Conservation (phyloP, 2,329 filamentous ascomycete genomes). For the Amesomyces nigricolor region DNA sequence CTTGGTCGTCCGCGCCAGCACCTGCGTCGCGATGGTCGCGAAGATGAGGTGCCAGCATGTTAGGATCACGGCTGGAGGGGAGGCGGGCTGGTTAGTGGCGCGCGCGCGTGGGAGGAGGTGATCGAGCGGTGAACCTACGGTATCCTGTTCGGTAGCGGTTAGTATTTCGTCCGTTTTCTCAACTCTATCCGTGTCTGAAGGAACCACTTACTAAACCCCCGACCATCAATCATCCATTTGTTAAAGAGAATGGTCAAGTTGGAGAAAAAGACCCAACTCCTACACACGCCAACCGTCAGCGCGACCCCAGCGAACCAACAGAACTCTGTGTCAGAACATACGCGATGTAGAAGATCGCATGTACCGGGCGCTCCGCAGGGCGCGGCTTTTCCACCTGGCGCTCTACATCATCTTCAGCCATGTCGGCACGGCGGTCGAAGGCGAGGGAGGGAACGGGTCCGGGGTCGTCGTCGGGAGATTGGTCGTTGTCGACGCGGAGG, state of each 20-base stretch:
- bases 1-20: slow-evolving; percentile 79
- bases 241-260: slow-evolving; percentile 87
- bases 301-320: not conserved
- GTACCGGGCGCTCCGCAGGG: slow-evolving; percentile 24
- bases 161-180: slow-evolving; percentile 12
- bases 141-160: slow-evolving; percentile 33
- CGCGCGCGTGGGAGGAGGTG: not conserved
- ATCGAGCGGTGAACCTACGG: slow-evolving; percentile 34
- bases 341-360: slow-evolving; percentile 36
- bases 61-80: slow-evolving; percentile 56
- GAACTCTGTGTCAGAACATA: slow-evolving; percentile 21
- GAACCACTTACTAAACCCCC: slow-evolving; percentile 62
- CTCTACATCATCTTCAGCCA: slow-evolving; percentile 24
- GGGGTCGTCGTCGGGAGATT: not conserved
- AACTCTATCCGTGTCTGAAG: too few relatives aligned
- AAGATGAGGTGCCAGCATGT: slow-evolving; percentile 94
- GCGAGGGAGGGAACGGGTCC: not conserved
- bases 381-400: slow-evolving; percentile 29
- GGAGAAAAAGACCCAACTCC: slow-evolving; percentile 77
- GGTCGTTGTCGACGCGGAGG: too few relatives aligned
- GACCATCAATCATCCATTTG: slow-evolving; percentile 77
- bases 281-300: slow-evolving; percentile 24
- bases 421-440: slow-evolving; percentile 4
- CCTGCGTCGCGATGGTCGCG: slow-evolving; percentile 84
- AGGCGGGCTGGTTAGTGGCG: slow-evolving; percentile 3